Percentiles rank a stretch among this genome's conserved stretches.
Evolutionary conservation across 768 basidiomycete species (phyloP).

Genomic region (Russula virescens): DNA sequence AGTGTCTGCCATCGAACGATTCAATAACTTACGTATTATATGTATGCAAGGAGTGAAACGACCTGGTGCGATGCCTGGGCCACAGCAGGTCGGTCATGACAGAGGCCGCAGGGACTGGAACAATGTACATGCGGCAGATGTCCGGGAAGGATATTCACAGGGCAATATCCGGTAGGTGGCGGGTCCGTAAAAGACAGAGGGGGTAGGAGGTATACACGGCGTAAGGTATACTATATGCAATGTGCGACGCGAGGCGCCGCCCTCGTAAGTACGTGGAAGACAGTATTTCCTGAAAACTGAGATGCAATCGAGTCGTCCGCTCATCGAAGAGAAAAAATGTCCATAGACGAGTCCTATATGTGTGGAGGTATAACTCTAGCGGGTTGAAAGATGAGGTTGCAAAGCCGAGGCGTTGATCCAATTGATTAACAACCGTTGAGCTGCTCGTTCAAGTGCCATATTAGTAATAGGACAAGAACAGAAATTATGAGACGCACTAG

Average conservation of each 20-base stretch:
- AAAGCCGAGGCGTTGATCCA: background rate
- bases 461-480: background rate
- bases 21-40: constrained; percentile 5
- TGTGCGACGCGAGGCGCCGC: background rate
- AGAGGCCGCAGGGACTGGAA: background rate
- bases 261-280: constrained; percentile 19
- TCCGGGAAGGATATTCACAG: background rate
- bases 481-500: constrained; percentile 5
- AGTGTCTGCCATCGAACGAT: background rate
- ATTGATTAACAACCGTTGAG: constrained; percentile 11
- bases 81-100: background rate
- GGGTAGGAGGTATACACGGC: constrained; percentile 18
- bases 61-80: background rate
- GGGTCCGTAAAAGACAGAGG: background rate
- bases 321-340: constrained; percentile 8
- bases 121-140: background rate
- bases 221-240: constrained; percentile 17
- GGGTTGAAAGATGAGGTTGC: background rate
- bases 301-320: constrained; percentile 1
- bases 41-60: background rate
- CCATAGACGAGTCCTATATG: constrained; percentile 8
- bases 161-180: background rate
- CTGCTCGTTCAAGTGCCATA: background rate
- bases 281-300: constrained; percentile 2
- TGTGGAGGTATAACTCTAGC: constrained; percentile 11